phyloP scores from a whole-genome alignment of 2,329 filamentous ascomycete species.

The Exophiala spinifera region DNA sequence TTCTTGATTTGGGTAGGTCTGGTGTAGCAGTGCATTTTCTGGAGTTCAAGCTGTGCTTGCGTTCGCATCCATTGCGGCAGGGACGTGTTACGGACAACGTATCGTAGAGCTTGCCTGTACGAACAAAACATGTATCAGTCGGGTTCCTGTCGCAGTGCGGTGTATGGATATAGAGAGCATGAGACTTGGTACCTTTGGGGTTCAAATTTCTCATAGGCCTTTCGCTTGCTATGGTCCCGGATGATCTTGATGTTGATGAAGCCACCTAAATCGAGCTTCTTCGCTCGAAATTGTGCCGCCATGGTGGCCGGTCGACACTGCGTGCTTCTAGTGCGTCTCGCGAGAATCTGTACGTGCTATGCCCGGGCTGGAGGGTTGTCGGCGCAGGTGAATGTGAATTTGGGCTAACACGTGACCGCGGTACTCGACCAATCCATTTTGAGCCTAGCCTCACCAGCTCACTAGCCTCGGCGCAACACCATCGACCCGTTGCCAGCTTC shows the following conservation, averaged over 20 bases:
- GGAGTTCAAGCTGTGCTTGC: slow-evolving; percentile 87
- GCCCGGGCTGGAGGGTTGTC: too few species aligned
- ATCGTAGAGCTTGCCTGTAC: slow-evolving; percentile 80
- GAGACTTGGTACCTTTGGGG: slow-evolving; percentile 67
- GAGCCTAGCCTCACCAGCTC: background rate
- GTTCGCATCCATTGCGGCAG: slow-evolving; percentile 78
- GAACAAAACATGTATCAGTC: background rate
- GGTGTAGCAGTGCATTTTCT: slow-evolving; percentile 95
- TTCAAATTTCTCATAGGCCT: slow-evolving; percentile 83
- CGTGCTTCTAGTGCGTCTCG: background rate
- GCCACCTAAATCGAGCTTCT: slow-evolving; percentile 84
- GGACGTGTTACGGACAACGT: slow-evolving; percentile 89
- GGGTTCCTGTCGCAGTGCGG: slow-evolving; percentile 3
- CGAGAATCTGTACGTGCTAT: too few species aligned
- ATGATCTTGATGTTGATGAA: slow-evolving; percentile 83
- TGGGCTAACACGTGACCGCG: background rate
- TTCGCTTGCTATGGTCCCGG: slow-evolving; percentile 94
- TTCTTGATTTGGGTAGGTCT: slow-evolving; percentile 91
- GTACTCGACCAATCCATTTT: background rate
- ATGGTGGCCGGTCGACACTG: slow-evolving; percentile 51
- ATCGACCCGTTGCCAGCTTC: too few species aligned
- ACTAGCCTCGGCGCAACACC: too few species aligned
- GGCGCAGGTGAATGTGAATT: too few species aligned
- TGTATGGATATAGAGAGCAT: background rate
- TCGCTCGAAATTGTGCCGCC: slow-evolving; percentile 77